Base-by-base conservation (phyloP, 805 yeast species). In the Teunomyces kruisii region DNA sequence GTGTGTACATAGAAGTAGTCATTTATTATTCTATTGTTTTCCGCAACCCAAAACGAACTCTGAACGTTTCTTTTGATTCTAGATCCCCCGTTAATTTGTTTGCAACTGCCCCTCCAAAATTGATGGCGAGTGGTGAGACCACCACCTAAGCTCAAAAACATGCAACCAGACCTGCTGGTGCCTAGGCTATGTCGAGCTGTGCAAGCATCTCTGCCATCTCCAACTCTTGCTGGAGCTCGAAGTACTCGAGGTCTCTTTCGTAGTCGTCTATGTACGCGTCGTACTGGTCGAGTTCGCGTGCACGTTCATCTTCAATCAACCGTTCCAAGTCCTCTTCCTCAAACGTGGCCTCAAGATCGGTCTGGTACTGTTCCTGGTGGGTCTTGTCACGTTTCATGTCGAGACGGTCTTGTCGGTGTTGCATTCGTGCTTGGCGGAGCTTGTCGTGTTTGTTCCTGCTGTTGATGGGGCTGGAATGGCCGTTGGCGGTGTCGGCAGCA, bases 291-390 rank as follows among this genome's bases (percentile, higher is more conserved):
- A 28, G 42, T 9, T 36, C 39, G 17, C 41, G 43, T 7, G 36
- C 45, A 38, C 43, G 45, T 39, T 64, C 62, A 17, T 61, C 65
- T 9, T 61, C 61, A 7, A 62, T 50, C 30, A 61, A 48, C 39
- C 51, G 52, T 29, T 62, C 47, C 32, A 50, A 35, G 33, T 50
- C 61, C 10, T 53, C 42, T 26, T 57, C 62, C 7, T 19, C 30
- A 3, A 48, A 50, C n/a, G 45, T 35, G n/a, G 31, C 30, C 14
- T 48, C 36, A 30, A 41, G 29, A 17, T 53, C 50, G 9, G 43
- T 33, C 6, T 47, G 46, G 33, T 49, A 49, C 30, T 49, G 27
- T n/a, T 22, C 6, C 12, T n/a, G 12, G 22, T 35, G 38, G 10
- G 26, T 22, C 4, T 35, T 35, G 13, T 35, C 28, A 6, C 30